Base-by-base conservation (phyloP, 2,329 filamentous ascomycete genomes). In the Bipolaris oryzae region DNA sequence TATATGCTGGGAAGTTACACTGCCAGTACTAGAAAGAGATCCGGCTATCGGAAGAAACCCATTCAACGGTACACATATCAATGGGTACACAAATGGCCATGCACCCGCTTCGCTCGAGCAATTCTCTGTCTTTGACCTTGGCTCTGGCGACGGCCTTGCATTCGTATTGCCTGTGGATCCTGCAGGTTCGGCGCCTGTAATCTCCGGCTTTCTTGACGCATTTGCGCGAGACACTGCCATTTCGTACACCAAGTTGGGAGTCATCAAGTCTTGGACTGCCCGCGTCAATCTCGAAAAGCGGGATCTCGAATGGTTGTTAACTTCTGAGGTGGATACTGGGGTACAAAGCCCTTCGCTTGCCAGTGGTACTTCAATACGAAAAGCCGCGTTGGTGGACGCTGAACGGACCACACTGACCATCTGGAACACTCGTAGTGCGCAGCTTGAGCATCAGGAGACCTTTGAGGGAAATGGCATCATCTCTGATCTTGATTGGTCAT, bases 401-500 rank as follows among this genome's bases (percentile, higher is more conserved):
- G 81, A 84, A 13, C 86, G 88, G 60, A 92, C 89, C 0, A 86
- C 87, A 38, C 78, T 97, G 47, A 96, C 91, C 0, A 96, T 97
- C 47, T 97, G 93, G 94, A 93, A 96, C 70, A 90, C 91, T 10
- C 86, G 89, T 60, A 90, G 89, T 53, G 88, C 88, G 1, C 88
- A 92, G 60, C 82, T 96, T 5, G 93, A 97, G 74, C 92, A 91
- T 69, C 85, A 90, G 59, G 86, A 94, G 67, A 83, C 86, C 28
- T 95, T 92, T 62, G 84, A 89, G 62, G 82, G 83, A 11, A 84
- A 89, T 57, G 89, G 95, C 66, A 84, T 83, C 5, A 92, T 97
- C 38, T 87, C 89, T 61, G 93, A 96, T 74, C 84, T 97, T 11
- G 92, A 96, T 74, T 97, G 94, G 94, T 94, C 92, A 0, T 94